Base-by-base conservation (phyloP, 331 rosid genomes). In the Pyracantha coccinea region DNA sequence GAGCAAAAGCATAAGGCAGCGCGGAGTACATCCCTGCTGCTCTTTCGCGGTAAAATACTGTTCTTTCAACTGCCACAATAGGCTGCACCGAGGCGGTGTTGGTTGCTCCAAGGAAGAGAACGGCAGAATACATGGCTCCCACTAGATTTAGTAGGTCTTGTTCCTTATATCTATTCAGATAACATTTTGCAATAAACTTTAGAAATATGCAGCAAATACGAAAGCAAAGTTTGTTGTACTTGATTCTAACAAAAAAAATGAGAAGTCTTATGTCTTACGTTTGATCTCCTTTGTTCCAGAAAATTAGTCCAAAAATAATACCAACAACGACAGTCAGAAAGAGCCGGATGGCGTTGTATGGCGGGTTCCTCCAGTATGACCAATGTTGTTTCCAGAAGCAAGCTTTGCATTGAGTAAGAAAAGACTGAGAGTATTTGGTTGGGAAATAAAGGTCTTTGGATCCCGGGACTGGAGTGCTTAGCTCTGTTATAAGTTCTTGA, bases 321-420 rank as follows among this genome's bases (percentile, higher is more conserved):
- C 91, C 94, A 12, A 87, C 69, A 8, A 63, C 17, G 15, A 72
- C 7, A 4, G 91, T 69, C 79, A 83, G 2, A 83, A 85, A 73
- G 71, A 85, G 61, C 25, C 89, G 88, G 55, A 87, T 57, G 59
- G 74, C 64, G 35, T 89, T 89, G 72, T 87, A 87, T 2, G 23
- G 80, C 5, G 97, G 86, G 72, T 89, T 87, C 81, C 90, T 85
- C 97, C 97, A 91, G 60, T 91, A 89, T 55, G 97, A 89, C 77
- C 83, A 77, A 8, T 76, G 73, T 20, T 85, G 92, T 77, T 91
- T 91, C 89, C 86, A 87, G 66, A 89, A 84, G 81, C 93, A 88
- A 73, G 82, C 90, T 68, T 55, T 83, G 74, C 77, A 83, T 74
- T 90, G 93, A 65, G 78, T 78, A 50, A 74, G 1, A 78, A 74